These are phyloP conservation scores for Colletotrichum sp. DNA, from an alignment of 2,329 filamentous ascomycete species.

Conservation along the genomic window DNA sequence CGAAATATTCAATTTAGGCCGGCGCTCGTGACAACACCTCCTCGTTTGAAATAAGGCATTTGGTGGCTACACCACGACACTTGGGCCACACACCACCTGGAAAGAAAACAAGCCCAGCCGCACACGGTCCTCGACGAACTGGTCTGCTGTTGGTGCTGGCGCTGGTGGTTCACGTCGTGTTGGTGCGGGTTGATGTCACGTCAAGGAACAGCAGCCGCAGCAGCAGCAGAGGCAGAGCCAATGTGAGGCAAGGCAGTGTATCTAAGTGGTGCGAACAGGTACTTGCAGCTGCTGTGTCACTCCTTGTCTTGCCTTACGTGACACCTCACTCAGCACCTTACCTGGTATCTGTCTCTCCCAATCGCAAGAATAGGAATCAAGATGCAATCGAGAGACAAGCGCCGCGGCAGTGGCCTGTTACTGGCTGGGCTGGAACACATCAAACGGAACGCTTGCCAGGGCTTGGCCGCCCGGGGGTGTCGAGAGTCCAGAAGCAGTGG, in stretches of 20 bases:
- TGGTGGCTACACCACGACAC: background rate
- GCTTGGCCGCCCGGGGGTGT: background rate
- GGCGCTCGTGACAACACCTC: background rate
- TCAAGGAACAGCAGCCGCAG: background rate
- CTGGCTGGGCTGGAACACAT: background rate
- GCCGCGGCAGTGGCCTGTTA: background rate
- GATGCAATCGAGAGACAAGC: background rate
- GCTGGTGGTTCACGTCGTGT: background rate
- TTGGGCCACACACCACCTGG: background rate
- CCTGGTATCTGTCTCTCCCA: background rate
- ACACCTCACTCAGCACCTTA: background rate
- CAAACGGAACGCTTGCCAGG: background rate
- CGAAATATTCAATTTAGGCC: slow-evolving; percentile 1
- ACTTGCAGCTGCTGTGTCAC: background rate
- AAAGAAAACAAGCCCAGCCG: background rate
- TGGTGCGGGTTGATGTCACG: background rate
- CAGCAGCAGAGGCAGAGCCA: background rate
- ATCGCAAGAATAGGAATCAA: background rate
- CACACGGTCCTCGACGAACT: background rate
- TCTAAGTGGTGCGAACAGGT: background rate
- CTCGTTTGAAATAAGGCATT: slow-evolving; percentile 1
- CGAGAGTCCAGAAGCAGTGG: background rate
- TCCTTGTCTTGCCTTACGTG: background rate
- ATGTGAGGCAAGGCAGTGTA: background rate
- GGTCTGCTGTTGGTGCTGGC: background rate